Evolutionary conservation across 306 rosid species (phyloP), one percentile per base, ranked within the genome.

Genomic region (Dalbergia cultrata): DNA sequence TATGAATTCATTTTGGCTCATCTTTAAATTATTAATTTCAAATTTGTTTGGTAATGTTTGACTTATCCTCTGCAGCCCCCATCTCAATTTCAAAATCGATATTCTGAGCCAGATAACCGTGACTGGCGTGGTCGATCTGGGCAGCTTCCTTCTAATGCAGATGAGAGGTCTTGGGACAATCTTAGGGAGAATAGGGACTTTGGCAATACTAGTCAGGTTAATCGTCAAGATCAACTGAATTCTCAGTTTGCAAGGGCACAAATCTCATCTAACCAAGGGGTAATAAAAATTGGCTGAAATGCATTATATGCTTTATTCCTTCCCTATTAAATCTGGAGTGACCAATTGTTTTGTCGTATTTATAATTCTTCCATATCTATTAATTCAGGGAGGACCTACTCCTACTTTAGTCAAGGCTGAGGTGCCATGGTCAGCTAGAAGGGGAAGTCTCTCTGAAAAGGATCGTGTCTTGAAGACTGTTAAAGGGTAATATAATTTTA

Each of bases 41-140:
- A 47, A 58, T 62, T 4, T 58, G 16, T 70, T 8, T 11, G n/a
- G 11, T 70, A 62, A 81, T 39, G 19, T 16, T 47, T 71, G 21
- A 3, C 37, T 22, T 31, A 43, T 72, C 41, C 58, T 76, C 58
- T 86, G 81, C 94, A 92, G 98, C 79, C 90, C 26, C 84, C 86
- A 44, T 70, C 50, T 62, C 97, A 79, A 76, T 53, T 85, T 73
- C 97, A 91, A 72, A 77, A 58, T 78, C 93, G 96, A 71, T 96
- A 92, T 72, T 49, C 92, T 68, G 99, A 96, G 88, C 95, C 95
- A 21, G 99, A 93, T 77, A 87, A 69, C 72, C 97, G 98, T 39
- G 97, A 93, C 79, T 96, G 99, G 99, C 99, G 93, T 86, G 94
- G 90, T 50, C 93, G 98, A 6, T 81, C 97, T 80, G 92, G 90